A percentile compares a stretch with the other conserved stretches of the same genome.
Evolutionary conservation across 495 filamentous ascomycete species (phyloP).

Genomic region (Aspergillus asperescens): DNA sequence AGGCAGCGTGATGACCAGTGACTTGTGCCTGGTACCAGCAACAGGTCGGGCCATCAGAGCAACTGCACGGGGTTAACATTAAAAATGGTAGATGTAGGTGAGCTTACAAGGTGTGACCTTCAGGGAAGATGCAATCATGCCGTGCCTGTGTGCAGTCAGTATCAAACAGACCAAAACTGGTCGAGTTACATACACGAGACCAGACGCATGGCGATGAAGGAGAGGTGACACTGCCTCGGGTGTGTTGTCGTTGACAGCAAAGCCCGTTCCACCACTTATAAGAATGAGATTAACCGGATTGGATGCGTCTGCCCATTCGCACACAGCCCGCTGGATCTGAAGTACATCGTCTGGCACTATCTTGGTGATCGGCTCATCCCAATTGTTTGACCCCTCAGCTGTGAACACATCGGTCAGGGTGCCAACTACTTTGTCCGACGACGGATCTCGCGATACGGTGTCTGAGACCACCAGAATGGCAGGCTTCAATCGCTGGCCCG

Average conservation of each 20-base stretch:
- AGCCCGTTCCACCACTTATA: slow-evolving; percentile 90
- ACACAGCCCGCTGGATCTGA: slow-evolving; percentile 69
- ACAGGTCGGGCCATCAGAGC: slow-evolving; percentile 97
- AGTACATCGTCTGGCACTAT: slow-evolving; percentile 78
- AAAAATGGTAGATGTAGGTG: slow-evolving; percentile 13
- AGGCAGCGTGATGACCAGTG: slow-evolving; percentile 84
- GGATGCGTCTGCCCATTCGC: slow-evolving; percentile 59
- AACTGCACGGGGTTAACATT: slow-evolving; percentile 48
- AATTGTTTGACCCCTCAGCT: slow-evolving; percentile 55
- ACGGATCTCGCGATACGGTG: slow-evolving; percentile 79
- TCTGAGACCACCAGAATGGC: slow-evolving; percentile 88
- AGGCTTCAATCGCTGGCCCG: slow-evolving; percentile 30
- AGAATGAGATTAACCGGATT: slow-evolving; percentile 68
- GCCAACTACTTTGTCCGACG: slow-evolving; percentile 65
- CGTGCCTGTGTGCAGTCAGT: slow-evolving; percentile 56
- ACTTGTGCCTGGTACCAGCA: slow-evolving; percentile 78
- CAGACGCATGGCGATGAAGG: slow-evolving; percentile 81
- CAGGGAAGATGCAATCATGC: slow-evolving; percentile 83
- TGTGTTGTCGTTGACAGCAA: slow-evolving; percentile 80
- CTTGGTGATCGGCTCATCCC: slow-evolving; percentile 59
- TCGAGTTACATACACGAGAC: slow-evolving; percentile 62
- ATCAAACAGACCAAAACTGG: neutral
- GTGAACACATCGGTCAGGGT: slow-evolving; percentile 63
- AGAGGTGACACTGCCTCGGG: slow-evolving; percentile 83
- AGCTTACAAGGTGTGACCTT: slow-evolving; percentile 81